Base-by-base conservation (phyloP, 805 yeast genomes). In the Zygosaccharomyces bailii region DNA sequence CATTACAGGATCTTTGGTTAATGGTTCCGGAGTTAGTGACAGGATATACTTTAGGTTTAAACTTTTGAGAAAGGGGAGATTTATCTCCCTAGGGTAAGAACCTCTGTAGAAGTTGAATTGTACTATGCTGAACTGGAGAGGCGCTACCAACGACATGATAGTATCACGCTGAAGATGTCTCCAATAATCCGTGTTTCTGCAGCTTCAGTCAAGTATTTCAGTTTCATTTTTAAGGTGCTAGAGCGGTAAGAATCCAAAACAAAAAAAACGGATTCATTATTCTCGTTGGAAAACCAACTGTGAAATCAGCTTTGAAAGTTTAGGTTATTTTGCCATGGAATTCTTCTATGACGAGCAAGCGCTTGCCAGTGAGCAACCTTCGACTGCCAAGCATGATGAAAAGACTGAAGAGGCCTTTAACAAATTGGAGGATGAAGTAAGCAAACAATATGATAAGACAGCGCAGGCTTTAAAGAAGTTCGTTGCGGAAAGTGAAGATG, bases 11-110 rank as follows among this genome's bases (percentile, higher is more conserved):
- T 84, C 89, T 1, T 75, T 68, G 4, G 74, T 74, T 24, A 89
- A 75, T 1, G 93, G 86, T 24, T 77, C 76, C 1, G 97, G 95
- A 0, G 93, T 84, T 42, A 93, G 60, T 4, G 95, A 82, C 4
- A 91, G 70, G 40, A 91, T 80, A 7, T 90, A 83, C 55, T 74
- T 80, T 44, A 93, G 71, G 32, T 75, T 67, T 24, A 90, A 71
- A 25, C 87, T 73, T 50, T 74, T 69, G 7, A 93, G 68, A 57
- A 83, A 93, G 6, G 82, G 72, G 48, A 77, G 72, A 58, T 88
- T 90, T 44, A 82, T 74, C 37, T 80, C 79, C 42, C 93, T 74
- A 1, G 98, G 98, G 55, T 85, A 86, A 1, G 95, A 84, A 0
- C 98, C 98, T 36, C 98, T 68, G 56, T 81, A 85, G 3, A 91